phyloP scores from a whole-genome alignment of 2,329 filamentous ascomycete genomes.

The Phialocephala sp. region DNA sequence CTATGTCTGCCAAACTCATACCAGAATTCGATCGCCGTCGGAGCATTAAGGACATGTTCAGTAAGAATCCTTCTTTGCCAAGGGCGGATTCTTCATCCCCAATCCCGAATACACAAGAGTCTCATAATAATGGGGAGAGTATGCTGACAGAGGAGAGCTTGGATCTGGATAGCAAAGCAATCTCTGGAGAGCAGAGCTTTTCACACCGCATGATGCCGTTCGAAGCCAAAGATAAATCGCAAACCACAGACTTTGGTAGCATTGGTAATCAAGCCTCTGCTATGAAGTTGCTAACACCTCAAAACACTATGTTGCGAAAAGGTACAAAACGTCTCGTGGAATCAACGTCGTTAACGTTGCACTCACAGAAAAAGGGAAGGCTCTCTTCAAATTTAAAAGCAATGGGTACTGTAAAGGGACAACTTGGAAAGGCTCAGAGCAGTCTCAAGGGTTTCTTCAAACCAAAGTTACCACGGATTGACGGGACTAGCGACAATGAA shows the following conservation, averaged over 20 bases:
- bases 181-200: not conserved
- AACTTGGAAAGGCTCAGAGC: conserved; percentile 49
- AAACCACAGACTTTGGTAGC: not conserved
- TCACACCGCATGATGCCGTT: not conserved
- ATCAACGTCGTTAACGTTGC: conserved; percentile 18
- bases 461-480: conserved; percentile 51
- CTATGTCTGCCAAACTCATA: conserved; percentile 81
- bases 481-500: conserved; percentile 14
- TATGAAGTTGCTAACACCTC: not conserved
- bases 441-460: conserved; percentile 80
- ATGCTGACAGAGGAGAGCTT: conserved; percentile 20
- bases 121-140: not conserved
- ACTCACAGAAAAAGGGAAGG: conserved; percentile 57
- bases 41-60: conserved; percentile 94
- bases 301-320: conserved; percentile 18
- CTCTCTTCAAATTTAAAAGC: conserved; percentile 37
- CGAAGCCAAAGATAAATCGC: not conserved
- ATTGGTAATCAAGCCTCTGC: conserved; percentile 12
- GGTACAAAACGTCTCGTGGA: conserved; percentile 30
- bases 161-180: conserved; percentile 1
- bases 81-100: conserved; percentile 3
- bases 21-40: conserved; percentile 85
- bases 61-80: conserved; percentile 52
- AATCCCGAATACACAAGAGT: not conserved
- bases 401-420: conserved; percentile 49